These are phyloP conservation scores for Capillidium heterosporum DNA, from an alignment of 371 early-diverging fungal species.

Conservation along the genomic window DNA sequence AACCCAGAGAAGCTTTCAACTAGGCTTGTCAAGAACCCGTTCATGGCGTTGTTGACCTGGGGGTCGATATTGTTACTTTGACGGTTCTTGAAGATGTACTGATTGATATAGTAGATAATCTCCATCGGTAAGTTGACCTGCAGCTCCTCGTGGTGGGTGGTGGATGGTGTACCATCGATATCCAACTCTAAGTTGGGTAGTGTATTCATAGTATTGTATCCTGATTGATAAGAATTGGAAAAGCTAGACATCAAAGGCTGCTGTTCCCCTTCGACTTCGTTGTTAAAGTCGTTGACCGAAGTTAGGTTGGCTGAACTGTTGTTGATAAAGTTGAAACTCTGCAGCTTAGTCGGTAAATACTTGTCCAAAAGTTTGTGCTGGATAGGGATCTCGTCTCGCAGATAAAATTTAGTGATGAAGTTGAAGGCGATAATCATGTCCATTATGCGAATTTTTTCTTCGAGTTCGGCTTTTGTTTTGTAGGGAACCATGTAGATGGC, in stretches of 20 bases:
- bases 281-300: background rate
- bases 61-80: constrained; percentile 23
- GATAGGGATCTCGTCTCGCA: constrained; percentile 42
- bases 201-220: background rate
- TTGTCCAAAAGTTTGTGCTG: constrained; percentile 32
- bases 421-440: constrained; percentile 50
- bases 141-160: background rate
- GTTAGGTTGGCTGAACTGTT: background rate
- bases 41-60: constrained; percentile 24
- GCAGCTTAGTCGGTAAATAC: constrained; percentile 18
- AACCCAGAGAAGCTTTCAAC: constrained; percentile 46
- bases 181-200: background rate
- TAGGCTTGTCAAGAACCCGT: constrained; percentile 23
- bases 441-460: constrained; percentile 49
- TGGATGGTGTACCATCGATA: background rate
- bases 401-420: constrained; percentile 45
- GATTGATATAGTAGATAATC: constrained; percentile 29
- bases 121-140: constrained; percentile 29
- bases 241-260: background rate
- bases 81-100: constrained; percentile 27
- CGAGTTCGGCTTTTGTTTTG: constrained; percentile 23
- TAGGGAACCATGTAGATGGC: constrained; percentile 37
- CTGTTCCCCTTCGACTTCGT: background rate
- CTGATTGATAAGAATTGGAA: background rate
- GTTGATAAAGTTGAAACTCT: background rate